Percentiles rank a stretch among this genome's conserved stretches.
Evolutionary conservation across 495 filamentous ascomycete genomes (phyloP).

Genomic region (Penicillium fimorum): DNA sequence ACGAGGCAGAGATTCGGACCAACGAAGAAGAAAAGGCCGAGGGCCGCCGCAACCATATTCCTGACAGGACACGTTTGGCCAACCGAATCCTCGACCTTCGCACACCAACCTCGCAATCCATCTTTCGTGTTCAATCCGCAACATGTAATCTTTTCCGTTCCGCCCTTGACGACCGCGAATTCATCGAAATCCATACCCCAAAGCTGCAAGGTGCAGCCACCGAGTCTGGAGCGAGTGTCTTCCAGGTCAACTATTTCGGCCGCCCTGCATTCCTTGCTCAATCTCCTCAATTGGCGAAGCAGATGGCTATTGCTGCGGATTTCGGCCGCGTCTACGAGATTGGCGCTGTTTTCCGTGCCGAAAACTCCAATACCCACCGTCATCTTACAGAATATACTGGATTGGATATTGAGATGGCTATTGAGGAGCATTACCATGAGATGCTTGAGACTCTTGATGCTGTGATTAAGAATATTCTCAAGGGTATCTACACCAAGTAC

Average conservation of each 20-base stretch:
- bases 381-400: constrained; percentile 97
- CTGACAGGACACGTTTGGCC: constrained; percentile 70
- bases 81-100: constrained; percentile 88
- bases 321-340: constrained; percentile 86
- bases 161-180: constrained; percentile 67
- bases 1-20: constrained; percentile 58
- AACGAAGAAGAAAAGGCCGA: constrained; percentile 45
- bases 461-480: constrained; percentile 80
- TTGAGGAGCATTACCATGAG: constrained; percentile 86
- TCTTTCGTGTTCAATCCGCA: constrained; percentile 73
- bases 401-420: constrained; percentile 94
- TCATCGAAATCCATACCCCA: constrained; percentile 87
- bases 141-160: constrained; percentile 75
- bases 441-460: constrained; percentile 72
- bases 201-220: constrained; percentile 85
- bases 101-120: constrained; percentile 79
- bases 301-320: constrained; percentile 88
- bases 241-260: constrained; percentile 82
- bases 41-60: constrained; percentile 55
- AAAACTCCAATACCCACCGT: constrained; percentile 91
- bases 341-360: constrained; percentile 86
- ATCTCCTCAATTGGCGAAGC: constrained; percentile 91
- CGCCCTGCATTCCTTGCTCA: constrained; percentile 81
- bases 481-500: constrained; percentile 62
- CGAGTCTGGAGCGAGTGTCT: constrained; percentile 90